Evolutionary conservation across 768 basidiomycete species (phyloP), one percentile per base, ranked within the genome.

Genomic region (Roridomyces roridus): DNA sequence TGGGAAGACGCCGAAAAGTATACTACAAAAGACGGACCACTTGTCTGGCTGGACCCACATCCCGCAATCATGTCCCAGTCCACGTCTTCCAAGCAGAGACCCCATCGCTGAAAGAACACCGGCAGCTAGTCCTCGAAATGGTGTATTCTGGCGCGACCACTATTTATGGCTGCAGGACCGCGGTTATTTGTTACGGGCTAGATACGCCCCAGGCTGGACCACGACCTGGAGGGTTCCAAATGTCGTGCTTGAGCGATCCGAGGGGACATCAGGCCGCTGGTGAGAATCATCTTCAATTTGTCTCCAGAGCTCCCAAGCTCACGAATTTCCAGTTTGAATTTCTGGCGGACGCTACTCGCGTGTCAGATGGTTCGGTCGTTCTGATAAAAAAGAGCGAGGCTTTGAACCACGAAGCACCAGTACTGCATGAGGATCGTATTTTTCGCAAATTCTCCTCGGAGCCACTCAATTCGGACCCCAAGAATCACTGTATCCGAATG

Each of bases 171-270:
- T 75, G 5, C 46, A 65, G 17, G 60, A 63, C 6, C 58, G 58
- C 29, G 72, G 75, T 14, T 77, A 77, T 51, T 43, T 59, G 10
- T 66, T 78, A 5, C 70, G 72, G 2, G 61, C 70, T 1, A 65
- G 77, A 1, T 76, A 71, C 48, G 42, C 23, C 34, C 74, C 67
- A 0, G 68, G 64, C 25, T 76, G 75, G 75, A 53, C 62, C 6
- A 70, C 73, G 1, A 75, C 74, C 2, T 78, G 77, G 77, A 12
- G 62, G 29, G 29, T 31, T 31, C 10, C 1, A 31, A 11, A 5
- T 34, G 31, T 8, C 36, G 41, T 34, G 53, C 46, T 6, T n/a
- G n/a, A n/a, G n/a, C n/a, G n/a, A n/a, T n/a, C n/a, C n/a, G n/a
- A n/a, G n/a, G n/a, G n/a, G 11, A 28, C 12, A 29, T 42, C 18